Base-by-base conservation (phyloP, 352 stramenopile species). In the Pythium monospermum region DNA sequence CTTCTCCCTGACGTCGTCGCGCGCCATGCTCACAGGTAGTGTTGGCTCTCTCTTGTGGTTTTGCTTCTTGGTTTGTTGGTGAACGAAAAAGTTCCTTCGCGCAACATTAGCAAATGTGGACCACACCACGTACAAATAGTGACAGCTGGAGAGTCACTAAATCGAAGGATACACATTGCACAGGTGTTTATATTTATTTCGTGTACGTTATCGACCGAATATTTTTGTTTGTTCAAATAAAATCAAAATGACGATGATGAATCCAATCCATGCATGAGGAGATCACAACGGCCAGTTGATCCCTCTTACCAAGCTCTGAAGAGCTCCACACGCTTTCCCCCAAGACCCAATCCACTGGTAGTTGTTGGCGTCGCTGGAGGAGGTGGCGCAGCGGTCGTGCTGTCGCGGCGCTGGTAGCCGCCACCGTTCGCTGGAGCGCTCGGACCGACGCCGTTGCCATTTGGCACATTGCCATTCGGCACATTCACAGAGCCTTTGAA, bases 301-400 rank as follows among this genome's bases (percentile, higher is more conserved):
- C n/a, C n/a, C n/a, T n/a, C n/a, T n/a, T n/a, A n/a, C n/a, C n/a
- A n/a, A n/a, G 23, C 37, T 15, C 0, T 33, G 62, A 47, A 90
- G 18, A 90, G 70, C 57, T 90, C 79, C 46, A 90, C 80, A 59
- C 72, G 76, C 71, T 90, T 90, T 61, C 75, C 71, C 41, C 60
- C 60, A 2, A 57, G 49, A 4, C 60, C 60, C 12, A 66, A 45
- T 22, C 41, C 37, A 1, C 38, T 4, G 43, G 26, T 15, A 25
- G 31, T 21, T 23, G 33, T 39, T 23, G 45, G 13, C 13, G 33
- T 16, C 25, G 45, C n/a, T 35, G n/a, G 40, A 18, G 21, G 40
- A n/a, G n/a, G n/a, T n/a, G n/a, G n/a, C 7, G 15, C 8, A 47
- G 18, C 40, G 40, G 21, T 11, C 12, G 10, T 13, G 40, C 40